A percentile compares a stretch with the other conserved stretches of the same genome.
Conservation (phyloP, 768 basidiomycete genomes). For the Terana coerulea region DNA sequence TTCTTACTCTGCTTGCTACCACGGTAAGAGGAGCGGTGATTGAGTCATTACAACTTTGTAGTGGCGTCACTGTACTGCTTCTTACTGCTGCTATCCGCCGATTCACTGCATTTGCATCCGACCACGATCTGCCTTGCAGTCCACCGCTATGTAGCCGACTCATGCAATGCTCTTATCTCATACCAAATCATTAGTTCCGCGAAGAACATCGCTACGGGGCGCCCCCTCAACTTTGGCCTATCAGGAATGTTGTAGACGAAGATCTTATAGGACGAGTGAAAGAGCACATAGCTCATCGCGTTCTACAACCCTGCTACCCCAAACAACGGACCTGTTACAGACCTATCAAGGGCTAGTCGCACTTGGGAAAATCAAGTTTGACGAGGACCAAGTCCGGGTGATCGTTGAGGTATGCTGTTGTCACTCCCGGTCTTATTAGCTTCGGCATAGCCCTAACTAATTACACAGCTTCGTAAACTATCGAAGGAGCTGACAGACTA, state of each 20-base stretch:
- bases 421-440: neutral
- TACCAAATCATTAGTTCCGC: neutral
- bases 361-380: slow-evolving; percentile 42
- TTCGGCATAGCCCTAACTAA: neutral
- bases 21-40: too few relatives aligned
- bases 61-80: too few relatives aligned
- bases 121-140: too few relatives aligned
- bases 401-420: slow-evolving; percentile 42
- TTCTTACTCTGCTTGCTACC: too few relatives aligned
- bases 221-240: neutral
- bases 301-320: slow-evolving; percentile 10
- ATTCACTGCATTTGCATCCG: too few relatives aligned
- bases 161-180: neutral
- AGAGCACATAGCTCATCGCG: neutral
- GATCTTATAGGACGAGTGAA: neutral
- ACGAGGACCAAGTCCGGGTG: slow-evolving; percentile 50
- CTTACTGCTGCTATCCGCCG: too few relatives aligned
- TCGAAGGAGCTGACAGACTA: slow-evolving; percentile 45
- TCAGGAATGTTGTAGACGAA: neutral
- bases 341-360: slow-evolving; percentile 45
- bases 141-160: neutral
- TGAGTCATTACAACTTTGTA: too few relatives aligned
- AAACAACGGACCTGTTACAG: slow-evolving; percentile 40
- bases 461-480: slow-evolving; percentile 42
- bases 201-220: neutral